Evolutionary conservation across 306 rosid genomes (phyloP), one percentile per base, ranked within the genome.

Genomic region (Cyamopsis tetragonoloba): DNA sequence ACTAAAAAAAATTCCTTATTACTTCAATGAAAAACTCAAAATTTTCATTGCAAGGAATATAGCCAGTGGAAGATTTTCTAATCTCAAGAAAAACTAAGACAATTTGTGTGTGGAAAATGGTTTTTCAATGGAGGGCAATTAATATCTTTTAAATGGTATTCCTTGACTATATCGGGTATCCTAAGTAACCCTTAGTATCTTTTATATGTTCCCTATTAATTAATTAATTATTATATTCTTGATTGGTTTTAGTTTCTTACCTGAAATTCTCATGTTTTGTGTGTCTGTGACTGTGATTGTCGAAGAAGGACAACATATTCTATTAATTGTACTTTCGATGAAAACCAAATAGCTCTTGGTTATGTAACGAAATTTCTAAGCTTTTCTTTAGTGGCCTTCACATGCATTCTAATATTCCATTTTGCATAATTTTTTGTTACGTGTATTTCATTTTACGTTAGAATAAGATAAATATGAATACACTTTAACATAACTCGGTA

Each of bases 151-250:
- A 11, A 22, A 42, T 20, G 23, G 75, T 15, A 76, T 76, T 62
- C 62, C 73, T 67, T 9, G 81, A 42, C 6, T 14, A n/a, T 66
- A 66, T 60, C 59, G 15, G 57, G 75, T 3, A 80, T 66, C 72
- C 85, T 15, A 28, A 44, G 70, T 46, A 4, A 18, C 30, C 12
- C 6, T 3, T 37, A 9, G 38, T 35, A 51, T 55, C 11, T 35
- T 13, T 14, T 42, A 34, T 18, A 12, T 61, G 2, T 4, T 0
- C 15, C 28, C 32, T 41, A 10, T 11, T 50, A 48, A 46, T 3
- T 48, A 11, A 11, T 20, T 35, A n/a, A n/a, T n/a, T n/a, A n/a
- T n/a, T n/a, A n/a, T n/a, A 77, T 44, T 10, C 26, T 13, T 37
- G 23, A 47, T 64, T 71, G 59, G 74, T 15, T 54, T 66, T 3